Evolutionary conservation across 371 early-diverging fungal species (phyloP), one percentile per base, ranked within the genome.

Genomic region (Choanephora cucurbitarum): DNA sequence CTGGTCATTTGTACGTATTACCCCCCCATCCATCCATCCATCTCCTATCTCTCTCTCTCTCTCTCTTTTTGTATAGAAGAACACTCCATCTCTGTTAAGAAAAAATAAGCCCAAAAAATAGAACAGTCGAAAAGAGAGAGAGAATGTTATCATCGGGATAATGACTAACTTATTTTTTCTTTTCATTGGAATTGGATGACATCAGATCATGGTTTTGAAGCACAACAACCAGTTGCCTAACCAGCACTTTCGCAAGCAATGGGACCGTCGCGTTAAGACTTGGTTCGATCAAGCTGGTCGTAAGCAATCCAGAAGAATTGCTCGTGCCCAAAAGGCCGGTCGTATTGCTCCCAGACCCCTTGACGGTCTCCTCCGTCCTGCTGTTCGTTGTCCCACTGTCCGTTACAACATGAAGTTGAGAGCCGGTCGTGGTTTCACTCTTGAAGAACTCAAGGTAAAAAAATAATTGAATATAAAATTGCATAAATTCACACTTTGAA

Each of bases 251-350:
- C 98, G 93, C 81, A 99, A 99, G 92, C 93, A 97, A 83, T 97
- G 99, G 94, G 91, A 96, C 77, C 78, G 83, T 62, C 95, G 93
- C 70, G 97, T 98, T 62, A 94, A 93, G 89, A 97, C 97, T 68
- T 99, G 99, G 98, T 99, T 99, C 85, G 88, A 98, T 85, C 99
- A 99, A 86, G 93, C 99, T 66, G 94, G 94, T 57, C 91, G 91
- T 74, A 96, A 95, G 89, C 87, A 89, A 84, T 81, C 91, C 62
- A 86, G 99, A 72, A 86, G 95, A 64, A 75, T 90, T 51, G 85
- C 85, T 59, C 91, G 99, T 70, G 79, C 89, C 72, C 85, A 89
- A 80, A 99, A 99, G 93, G 99, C 99, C 60, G 94, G 93, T 69
- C 81, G 80, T 71, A 88, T 97, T 70, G 96, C 97, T 51, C 99